These are phyloP conservation scores for Penicillium sp. DNA, from an alignment of 2,329 filamentous ascomycete species.

Conservation along the genomic window DNA sequence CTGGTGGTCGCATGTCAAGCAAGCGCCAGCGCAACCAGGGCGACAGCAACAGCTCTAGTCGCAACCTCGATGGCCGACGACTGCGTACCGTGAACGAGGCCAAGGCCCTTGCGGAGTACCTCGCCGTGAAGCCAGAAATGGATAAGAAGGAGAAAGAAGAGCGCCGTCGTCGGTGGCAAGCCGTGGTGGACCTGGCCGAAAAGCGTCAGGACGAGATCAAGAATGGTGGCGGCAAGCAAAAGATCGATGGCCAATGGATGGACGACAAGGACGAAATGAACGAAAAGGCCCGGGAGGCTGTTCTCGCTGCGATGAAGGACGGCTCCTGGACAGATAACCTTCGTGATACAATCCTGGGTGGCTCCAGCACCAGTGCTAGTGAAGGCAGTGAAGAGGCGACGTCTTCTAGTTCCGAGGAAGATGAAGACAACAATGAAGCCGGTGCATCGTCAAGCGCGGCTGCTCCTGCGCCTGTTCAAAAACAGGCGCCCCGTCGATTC, in stretches of 20 bases:
- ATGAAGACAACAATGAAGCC: constrained; percentile 40
- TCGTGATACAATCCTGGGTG: constrained; percentile 35
- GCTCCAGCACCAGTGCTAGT: constrained; percentile 41
- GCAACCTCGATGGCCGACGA: constrained; percentile 87
- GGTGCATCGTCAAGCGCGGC: constrained; percentile 19
- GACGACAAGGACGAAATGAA: constrained; percentile 89
- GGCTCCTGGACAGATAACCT: constrained; percentile 46
- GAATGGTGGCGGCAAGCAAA: constrained; percentile 64
- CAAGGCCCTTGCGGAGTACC: constrained; percentile 89
- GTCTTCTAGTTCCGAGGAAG: constrained; percentile 34
- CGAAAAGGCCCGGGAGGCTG: constrained; percentile 76
- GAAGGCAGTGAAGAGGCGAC: constrained; percentile 36
- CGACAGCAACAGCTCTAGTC: constrained; percentile 83
- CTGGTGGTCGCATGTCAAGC: constrained; percentile 97
- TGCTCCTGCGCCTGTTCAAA: constrained; percentile 26
- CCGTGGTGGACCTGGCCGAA: constrained; percentile 82
- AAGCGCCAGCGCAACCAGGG: constrained; percentile 79
- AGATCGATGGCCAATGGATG: constrained; percentile 85
- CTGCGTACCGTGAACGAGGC: constrained; percentile 91
- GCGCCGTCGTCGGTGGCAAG: constrained; percentile 75
- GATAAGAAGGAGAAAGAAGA: constrained; percentile 89
- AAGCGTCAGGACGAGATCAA: constrained; percentile 77
- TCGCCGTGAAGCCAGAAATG: constrained; percentile 96
- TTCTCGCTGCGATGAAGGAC: constrained; percentile 69
- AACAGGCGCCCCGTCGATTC: constrained; percentile 36